Evolutionary conservation across 2,329 filamentous ascomycete genomes (phyloP).

Genomic region (Penicillium sp.): DNA sequence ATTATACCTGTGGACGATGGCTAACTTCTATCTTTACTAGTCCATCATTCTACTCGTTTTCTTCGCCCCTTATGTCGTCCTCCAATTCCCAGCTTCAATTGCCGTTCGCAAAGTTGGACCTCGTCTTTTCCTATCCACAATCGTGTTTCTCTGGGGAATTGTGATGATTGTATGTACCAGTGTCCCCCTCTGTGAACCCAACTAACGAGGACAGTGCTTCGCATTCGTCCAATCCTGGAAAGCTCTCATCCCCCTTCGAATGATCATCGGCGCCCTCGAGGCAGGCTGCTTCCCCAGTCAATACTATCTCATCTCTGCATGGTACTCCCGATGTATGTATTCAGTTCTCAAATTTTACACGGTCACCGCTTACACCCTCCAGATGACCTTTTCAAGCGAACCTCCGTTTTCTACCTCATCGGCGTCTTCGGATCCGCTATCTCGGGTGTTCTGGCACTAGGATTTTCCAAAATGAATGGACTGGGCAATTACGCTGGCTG

Average conservation of each 20-base stretch:
- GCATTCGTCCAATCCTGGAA: not conserved
- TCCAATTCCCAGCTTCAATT: constrained; percentile 71
- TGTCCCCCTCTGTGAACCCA: not conserved
- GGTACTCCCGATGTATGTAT: constrained; percentile 46
- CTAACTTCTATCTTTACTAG: not conserved
- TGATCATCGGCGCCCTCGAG: constrained; percentile 13
- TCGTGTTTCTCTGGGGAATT: constrained; percentile 18
- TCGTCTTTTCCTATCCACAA: constrained; percentile 28
- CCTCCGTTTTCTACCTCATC: constrained; percentile 68
- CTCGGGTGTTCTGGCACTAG: constrained; percentile 69
- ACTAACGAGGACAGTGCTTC: not conserved
- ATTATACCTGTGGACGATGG: not conserved
- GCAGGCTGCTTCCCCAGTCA: constrained; percentile 12
- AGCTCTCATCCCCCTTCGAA: not conserved
- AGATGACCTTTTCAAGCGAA: constrained; percentile 67
- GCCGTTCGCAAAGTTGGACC: constrained; percentile 65
- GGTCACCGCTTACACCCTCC: not conserved
- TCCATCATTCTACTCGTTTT: constrained; percentile 55
- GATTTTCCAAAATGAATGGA: constrained; percentile 50
- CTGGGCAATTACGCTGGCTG: constrained; percentile 1
- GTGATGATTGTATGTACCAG: constrained; percentile 8
- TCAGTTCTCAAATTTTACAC: not conserved
- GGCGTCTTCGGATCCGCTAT: constrained; percentile 67
- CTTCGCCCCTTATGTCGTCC: constrained; percentile 71
- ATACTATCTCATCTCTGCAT: constrained; percentile 39